These are phyloP conservation scores for Primulina huaijiensis DNA, from an alignment of 257 asterid species.

Conservation along the genomic window DNA sequence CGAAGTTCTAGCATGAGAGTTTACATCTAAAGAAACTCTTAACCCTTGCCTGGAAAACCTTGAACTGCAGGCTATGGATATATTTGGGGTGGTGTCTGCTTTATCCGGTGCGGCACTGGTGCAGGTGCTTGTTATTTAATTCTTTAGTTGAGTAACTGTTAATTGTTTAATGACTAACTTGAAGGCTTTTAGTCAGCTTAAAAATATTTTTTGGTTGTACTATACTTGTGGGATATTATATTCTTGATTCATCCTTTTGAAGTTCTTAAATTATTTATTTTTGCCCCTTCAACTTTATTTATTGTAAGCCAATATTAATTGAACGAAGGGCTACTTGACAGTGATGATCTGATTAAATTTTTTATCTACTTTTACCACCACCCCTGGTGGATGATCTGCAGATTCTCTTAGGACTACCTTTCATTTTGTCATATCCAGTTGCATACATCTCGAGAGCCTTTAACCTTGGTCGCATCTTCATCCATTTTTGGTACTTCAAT, in stretches of 20 bases:
- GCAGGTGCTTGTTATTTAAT: constrained; percentile 58
- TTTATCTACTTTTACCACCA: constrained; percentile 27
- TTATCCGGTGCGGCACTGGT: constrained; percentile 89
- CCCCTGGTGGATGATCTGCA: constrained; percentile 50
- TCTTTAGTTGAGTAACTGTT: constrained; percentile 11
- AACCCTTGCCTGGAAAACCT: constrained; percentile 22
- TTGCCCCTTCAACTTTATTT: constrained; percentile 18
- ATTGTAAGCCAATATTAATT: constrained; percentile 23
- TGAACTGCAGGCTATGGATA: constrained; percentile 76
- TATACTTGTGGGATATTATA: not conserved
- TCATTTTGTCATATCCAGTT: constrained; percentile 63
- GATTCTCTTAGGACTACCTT: constrained; percentile 80
- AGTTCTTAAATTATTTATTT: not conserved
- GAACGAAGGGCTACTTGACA: constrained; percentile 24
- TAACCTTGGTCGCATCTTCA: constrained; percentile 89
- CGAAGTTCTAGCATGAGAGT: not conserved
- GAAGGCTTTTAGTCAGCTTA: not conserved
- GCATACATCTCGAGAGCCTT: constrained; percentile 81
- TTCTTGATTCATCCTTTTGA: not conserved
- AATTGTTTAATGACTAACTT: constrained; percentile 1
- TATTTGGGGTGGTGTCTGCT: constrained; percentile 81
- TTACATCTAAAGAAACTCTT: constrained; percentile 17
- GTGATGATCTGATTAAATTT: constrained; percentile 29
- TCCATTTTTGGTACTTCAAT: constrained; percentile 81
- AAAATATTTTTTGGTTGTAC: no score